Base-by-base conservation (phyloP, 1,284 basidiomycete species). In the Cutaneotrichosporon cutaneum region DNA sequence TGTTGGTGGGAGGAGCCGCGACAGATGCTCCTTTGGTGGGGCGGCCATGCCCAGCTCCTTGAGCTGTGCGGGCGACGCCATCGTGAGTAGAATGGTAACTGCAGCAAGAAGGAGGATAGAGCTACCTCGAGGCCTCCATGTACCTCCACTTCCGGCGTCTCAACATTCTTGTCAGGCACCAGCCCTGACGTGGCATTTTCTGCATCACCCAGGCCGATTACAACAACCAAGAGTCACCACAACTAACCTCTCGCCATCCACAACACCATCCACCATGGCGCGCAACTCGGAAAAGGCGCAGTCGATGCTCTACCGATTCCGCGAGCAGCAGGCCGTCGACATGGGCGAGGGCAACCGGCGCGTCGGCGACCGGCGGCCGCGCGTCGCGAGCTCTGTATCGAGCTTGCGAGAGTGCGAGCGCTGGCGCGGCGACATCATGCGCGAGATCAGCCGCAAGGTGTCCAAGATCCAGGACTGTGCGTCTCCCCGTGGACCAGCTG, bases 251-350 rank as follows among this genome's bases (percentile, higher is more conserved):
- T 14, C 52, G n/a, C 9, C 33, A 36, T 42, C 53, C 22, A 35
- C 53, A 32, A 45, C 44, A 21, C 6, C 44, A 54, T 54, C 44
- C 64, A 72, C 48, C 22, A 78, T 78, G 93, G 92, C 93, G 70
- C 90, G 93, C 80, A 96, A 96, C 88, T 90, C 93, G 79, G 94
- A 96, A 80, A 97, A 96, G 79, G 91, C 93, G 0, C 93, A 95
- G 81, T 96, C 94, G 54, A 98, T 97, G 94, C 86, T 99, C 56
- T 97, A 96, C 81, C 93, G 95, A 68, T 99, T 99, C 81, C 90
- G 95, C 62, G 94, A 98, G 80, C 91, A 92, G 57, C 95, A 99
- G 80, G 93, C 92, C 0, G 88, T 90, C 56, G 95, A 98, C 81
- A 88, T 98, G 72, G 95, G 95, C 18, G 83, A 98, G 26, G 88